phyloP scores from a whole-genome alignment of 345 rosid genomes.

The Salix suchowensis region DNA sequence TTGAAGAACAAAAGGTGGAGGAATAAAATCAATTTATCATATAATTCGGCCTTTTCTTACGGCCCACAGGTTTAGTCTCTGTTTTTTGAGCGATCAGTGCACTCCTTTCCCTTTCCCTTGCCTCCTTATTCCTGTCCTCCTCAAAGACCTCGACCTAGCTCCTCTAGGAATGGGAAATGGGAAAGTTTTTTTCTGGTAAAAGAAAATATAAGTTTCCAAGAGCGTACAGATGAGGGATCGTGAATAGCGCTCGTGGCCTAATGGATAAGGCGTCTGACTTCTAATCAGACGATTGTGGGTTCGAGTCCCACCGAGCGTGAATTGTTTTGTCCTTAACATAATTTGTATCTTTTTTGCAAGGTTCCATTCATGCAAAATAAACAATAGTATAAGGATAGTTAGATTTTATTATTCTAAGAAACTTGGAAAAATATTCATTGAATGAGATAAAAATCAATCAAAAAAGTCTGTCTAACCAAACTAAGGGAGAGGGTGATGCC shows the following conservation, averaged over 20 bases:
- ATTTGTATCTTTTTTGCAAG: too few relatives aligned
- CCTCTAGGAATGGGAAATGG: not conserved
- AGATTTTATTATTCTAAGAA: too few relatives aligned
- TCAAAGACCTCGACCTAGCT: not conserved
- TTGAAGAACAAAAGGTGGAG: not conserved
- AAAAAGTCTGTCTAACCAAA: too few relatives aligned
- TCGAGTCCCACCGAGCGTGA: slow-evolving; percentile 55
- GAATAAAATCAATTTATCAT: too few relatives aligned
- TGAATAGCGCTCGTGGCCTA: too few relatives aligned
- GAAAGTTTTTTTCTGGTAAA: too few relatives aligned
- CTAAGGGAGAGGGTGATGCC: not conserved
- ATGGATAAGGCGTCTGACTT: slow-evolving; percentile 64
- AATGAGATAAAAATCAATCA: too few relatives aligned
- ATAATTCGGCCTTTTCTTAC: not conserved
- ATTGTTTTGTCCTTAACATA: too few relatives aligned
- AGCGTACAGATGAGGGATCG: rapidly evolving
- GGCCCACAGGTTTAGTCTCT: not conserved
- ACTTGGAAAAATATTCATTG: too few relatives aligned
- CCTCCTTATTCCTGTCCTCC: not conserved
- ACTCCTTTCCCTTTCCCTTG: not conserved
- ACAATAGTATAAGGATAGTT: too few relatives aligned
- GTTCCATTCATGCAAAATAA: too few relatives aligned
- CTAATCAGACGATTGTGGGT: slow-evolving; percentile 87
- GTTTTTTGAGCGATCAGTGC: not conserved
- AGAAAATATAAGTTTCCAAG: rapidly evolving